Conservation (phyloP, 495 filamentous ascomycete genomes). For the Recurvomyces mirabilis region DNA sequence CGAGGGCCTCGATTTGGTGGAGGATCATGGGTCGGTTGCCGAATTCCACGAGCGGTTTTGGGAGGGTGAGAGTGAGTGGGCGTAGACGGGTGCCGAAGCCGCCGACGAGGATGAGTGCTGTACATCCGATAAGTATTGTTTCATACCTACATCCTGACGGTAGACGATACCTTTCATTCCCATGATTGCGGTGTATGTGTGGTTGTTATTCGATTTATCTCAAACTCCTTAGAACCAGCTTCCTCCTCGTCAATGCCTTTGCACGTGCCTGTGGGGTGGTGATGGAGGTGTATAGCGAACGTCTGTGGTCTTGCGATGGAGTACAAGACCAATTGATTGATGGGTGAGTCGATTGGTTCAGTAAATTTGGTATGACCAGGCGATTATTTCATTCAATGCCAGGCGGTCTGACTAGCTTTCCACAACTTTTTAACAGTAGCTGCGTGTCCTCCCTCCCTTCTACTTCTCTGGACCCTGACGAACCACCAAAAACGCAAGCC, state of each 20-base stretch:
- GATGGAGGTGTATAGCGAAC: slow-evolving; percentile 8
- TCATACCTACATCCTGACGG: neutral
- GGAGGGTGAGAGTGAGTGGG: slow-evolving; percentile 91
- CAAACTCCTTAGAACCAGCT: slow-evolving; percentile 11
- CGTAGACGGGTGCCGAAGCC: slow-evolving; percentile 97
- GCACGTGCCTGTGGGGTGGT: neutral
- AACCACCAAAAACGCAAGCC: too few relatives aligned
- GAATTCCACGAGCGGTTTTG: slow-evolving; percentile 96
- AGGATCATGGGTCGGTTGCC: slow-evolving; percentile 98
- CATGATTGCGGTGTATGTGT: slow-evolving; percentile 18
- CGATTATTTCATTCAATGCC: too few relatives aligned
- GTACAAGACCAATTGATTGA: slow-evolving; percentile 18
- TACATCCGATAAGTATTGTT: neutral
- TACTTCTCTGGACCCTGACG: too few relatives aligned
- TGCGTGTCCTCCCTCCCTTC: too few relatives aligned
- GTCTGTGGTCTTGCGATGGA: slow-evolving; percentile 23
- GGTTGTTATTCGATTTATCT: neutral
- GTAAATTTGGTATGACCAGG: too few relatives aligned
- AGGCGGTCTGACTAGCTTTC: too few relatives aligned
- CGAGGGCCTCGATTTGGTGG: slow-evolving; percentile 92
- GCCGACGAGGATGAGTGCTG: slow-evolving; percentile 98
- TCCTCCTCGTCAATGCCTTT: neutral
- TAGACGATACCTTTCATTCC: slow-evolving; percentile 14
- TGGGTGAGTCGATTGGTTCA: too few relatives aligned
- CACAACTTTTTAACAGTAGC: too few relatives aligned